Percentiles rank a stretch among this genome's conserved stretches.
phyloP scores from a whole-genome alignment of 1,284 basidiomycete species.

The Rhodofomes roseus region DNA sequence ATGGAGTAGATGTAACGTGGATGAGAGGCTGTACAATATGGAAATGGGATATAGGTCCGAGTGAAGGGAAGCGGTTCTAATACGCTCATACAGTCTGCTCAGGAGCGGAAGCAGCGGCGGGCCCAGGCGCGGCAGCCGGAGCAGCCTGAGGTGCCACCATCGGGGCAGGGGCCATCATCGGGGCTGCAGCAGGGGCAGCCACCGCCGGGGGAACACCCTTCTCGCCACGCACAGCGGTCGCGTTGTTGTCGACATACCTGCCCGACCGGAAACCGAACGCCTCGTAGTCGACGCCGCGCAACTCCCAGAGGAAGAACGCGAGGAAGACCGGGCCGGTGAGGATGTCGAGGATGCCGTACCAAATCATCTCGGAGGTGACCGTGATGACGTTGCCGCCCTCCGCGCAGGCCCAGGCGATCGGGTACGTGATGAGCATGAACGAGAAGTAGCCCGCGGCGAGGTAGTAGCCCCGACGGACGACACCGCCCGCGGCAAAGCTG shows the following conservation, averaged over 20 bases:
- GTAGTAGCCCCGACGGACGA: conserved; percentile 37
- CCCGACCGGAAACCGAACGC: conserved; percentile 25
- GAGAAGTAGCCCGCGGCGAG: conserved; percentile 31
- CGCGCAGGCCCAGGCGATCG: neutral
- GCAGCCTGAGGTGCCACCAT: neutral
- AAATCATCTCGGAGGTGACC: conserved; percentile 1
- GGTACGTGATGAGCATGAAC: conserved; percentile 1
- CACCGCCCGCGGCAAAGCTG: conserved; percentile 32
- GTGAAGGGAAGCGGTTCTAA: neutral
- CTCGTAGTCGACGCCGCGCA: conserved; percentile 26
- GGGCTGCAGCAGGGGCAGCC: neutral
- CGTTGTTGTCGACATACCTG: conserved; percentile 22
- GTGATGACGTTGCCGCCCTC: conserved; percentile 2
- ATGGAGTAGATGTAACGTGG: too few species aligned
- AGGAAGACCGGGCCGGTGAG: conserved; percentile 50
- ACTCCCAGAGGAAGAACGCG: conserved; percentile 26
- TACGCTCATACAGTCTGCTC: neutral
- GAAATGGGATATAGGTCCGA: neutral
- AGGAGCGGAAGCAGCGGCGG: neutral
- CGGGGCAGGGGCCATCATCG: too few species aligned
- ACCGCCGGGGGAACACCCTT: neutral
- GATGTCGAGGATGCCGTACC: conserved; percentile 31
- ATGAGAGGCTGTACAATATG: neutral
- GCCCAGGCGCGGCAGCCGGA: neutral
- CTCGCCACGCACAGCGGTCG: neutral